phyloP scores from a whole-genome alignment of 768 basidiomycete genomes.

The Phlegmacium glaucopus region DNA sequence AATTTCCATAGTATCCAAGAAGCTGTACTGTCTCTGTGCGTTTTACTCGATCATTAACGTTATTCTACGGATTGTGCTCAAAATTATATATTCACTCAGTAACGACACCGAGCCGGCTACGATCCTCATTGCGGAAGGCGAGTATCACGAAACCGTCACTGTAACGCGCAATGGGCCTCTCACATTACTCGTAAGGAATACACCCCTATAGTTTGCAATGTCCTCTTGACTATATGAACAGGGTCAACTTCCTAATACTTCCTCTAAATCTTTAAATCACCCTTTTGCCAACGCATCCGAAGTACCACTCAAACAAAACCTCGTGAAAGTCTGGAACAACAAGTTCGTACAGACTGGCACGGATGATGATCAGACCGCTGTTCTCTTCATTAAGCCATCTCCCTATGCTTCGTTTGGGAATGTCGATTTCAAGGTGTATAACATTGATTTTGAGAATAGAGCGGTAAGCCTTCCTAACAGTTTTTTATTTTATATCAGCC shows the following conservation, averaged over 20 bases:
- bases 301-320: conserved; percentile 43
- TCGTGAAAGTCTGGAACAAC: conserved; percentile 54
- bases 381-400: conserved; percentile 54
- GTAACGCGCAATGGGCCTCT: conserved; percentile 51
- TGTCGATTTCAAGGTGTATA: conserved; percentile 59
- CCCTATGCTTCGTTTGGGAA: conserved; percentile 55
- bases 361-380: conserved; percentile 58
- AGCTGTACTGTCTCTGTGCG: conserved; percentile 54
- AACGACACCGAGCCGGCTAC: conserved; percentile 34
- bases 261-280: conserved; percentile 28
- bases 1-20: conserved; percentile 49
- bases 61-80: background rate
- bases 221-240: conserved; percentile 4
- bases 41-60: background rate
- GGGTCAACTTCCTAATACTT: conserved; percentile 41
- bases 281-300: conserved; percentile 30
- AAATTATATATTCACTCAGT: conserved; percentile 25
- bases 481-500: background rate
- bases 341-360: conserved; percentile 37
- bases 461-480: conserved; percentile 42
- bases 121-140: conserved; percentile 56
- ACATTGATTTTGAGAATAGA: conserved; percentile 63
- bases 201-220: background rate
- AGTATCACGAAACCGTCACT: conserved; percentile 59
- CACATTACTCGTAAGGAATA: conserved; percentile 45